These are phyloP conservation scores for Thalassiosira livingstoniorum DNA, from an alignment of 352 stramenopile genomes.

Conservation along the genomic window DNA sequence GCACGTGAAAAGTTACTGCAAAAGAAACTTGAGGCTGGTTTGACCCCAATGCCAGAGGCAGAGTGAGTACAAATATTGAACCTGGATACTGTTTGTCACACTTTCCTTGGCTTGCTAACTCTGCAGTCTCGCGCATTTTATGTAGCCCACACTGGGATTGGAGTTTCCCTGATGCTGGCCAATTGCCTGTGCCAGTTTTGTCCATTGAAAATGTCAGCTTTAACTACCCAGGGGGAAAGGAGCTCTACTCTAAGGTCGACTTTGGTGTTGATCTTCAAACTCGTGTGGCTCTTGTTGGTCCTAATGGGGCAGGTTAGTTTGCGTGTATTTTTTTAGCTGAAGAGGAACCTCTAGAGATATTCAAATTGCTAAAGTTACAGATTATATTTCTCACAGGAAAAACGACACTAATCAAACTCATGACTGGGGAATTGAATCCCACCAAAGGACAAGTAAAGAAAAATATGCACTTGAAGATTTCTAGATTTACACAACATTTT, in stretches of 20 bases:
- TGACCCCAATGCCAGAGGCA: conserved; percentile 92
- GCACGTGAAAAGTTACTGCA: conserved; percentile 97
- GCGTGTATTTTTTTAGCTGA: too few relatives aligned
- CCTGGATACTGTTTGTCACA: conserved; percentile 60
- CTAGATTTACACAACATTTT: conserved; percentile 98
- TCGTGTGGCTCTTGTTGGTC: conserved; percentile 95
- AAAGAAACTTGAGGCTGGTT: conserved; percentile 97
- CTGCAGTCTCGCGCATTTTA: not conserved
- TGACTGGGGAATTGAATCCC: conserved; percentile 93
- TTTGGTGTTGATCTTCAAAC: conserved; percentile 97
- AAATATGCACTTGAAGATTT: conserved; percentile 95
- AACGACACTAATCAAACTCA: conserved; percentile 90
- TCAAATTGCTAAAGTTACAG: too few relatives aligned
- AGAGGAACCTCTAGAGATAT: too few relatives aligned
- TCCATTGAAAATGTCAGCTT: conserved; percentile 96
- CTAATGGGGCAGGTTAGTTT: too few relatives aligned
- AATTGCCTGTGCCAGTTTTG: conserved; percentile 93
- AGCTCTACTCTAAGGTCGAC: conserved; percentile 93
- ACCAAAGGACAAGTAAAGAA: conserved; percentile 93
- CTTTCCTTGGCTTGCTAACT: conserved; percentile 90
- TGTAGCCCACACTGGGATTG: conserved; percentile 63
- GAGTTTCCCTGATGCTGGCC: conserved; percentile 79
- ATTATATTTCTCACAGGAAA: too few relatives aligned
- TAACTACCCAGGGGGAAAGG: conserved; percentile 89
- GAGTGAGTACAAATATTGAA: conserved; percentile 75